Base-by-base conservation (phyloP, 2,329 filamentous ascomycete species). In the Colletotrichum endophyticum region DNA sequence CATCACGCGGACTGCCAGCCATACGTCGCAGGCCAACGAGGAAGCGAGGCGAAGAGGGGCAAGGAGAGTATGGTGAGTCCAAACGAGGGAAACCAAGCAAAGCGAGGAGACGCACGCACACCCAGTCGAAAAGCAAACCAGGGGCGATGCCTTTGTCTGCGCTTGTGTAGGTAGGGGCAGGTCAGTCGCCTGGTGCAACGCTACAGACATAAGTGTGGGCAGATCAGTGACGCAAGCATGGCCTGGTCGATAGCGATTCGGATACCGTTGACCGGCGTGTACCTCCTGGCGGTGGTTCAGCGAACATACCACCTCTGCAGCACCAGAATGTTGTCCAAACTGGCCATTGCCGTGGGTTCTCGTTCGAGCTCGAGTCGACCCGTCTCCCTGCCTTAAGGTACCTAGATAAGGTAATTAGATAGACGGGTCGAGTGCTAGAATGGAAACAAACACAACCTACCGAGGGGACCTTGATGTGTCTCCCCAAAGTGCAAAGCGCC, bases 1-100 rank as follows among this genome's bases (percentile, higher is more conserved):
- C 76, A 71, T 78, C 76, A 78, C 74, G 76, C 74, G 76, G 74
- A 64, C 66, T 49, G 66, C 59, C 70, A 70, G 49, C 74, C 70
- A 76, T 73, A 66, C 56, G 61, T 61, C 73, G 66, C 66, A 66
- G 32, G 36, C 39, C 57, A 74, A 61, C 27, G 19, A 19, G 22
- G 30, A 66, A 39, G 28, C 27, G 25, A 62, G 59, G 59, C 39
- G 67, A 36, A 66, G 22, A 56, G 30, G 34, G 49, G 28, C n/a
- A 32, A 62, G 57, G 56, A 44, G 49, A 34, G 28, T 34, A 22
- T 53, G 34, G 57, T n/a, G 62, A 63, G 70, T 27, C 15, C 25
- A 74, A 64, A 39, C 25, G 44, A 44, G 59, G 62, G 36, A 67
- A 34, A 63, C 62, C 63, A 73, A 25, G 32, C 44, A 73, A 25